phyloP scores from a whole-genome alignment of 179 eudicot genomes.

The Pouteria campechiana region DNA sequence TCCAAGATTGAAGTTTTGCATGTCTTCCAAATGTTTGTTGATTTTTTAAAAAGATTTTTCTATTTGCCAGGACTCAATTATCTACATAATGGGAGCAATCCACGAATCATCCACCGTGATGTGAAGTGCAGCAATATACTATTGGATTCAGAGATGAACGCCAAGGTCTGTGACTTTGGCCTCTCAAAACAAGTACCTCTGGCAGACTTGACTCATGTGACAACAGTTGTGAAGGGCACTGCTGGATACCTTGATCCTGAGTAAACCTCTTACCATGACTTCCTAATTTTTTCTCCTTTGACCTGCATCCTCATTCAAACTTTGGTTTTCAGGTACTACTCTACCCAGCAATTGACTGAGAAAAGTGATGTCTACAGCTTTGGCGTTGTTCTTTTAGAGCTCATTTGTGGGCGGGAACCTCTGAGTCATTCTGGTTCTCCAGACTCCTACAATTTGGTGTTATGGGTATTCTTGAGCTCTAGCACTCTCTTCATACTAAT shows the following conservation, averaged over 20 bases:
- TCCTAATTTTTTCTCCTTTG: neutral
- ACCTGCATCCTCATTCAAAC: neutral
- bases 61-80: constrained; percentile 87
- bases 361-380: constrained; percentile 79
- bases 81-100: constrained; percentile 62
- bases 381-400: constrained; percentile 78
- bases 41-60: too few relatives aligned
- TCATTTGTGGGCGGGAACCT: constrained; percentile 78
- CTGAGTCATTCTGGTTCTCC: constrained; percentile 53
- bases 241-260: constrained; percentile 92
- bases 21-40: too few relatives aligned
- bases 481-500: neutral
- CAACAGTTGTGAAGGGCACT: constrained; percentile 73
- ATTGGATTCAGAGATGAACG: constrained; percentile 61
- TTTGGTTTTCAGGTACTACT: constrained; percentile 43
- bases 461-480: constrained; percentile 46
- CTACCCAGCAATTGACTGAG: constrained; percentile 72
- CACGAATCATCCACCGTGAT: constrained; percentile 71
- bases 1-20: too few relatives aligned
- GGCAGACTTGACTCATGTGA: constrained; percentile 54
- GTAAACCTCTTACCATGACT: constrained; percentile 16
- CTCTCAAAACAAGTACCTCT: constrained; percentile 53
- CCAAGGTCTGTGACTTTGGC: constrained; percentile 74
- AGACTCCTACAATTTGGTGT: constrained; percentile 65
- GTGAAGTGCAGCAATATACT: constrained; percentile 80